Base-by-base conservation (phyloP, 768 basidiomycete genomes). In the Russula griseocarnosa region DNA sequence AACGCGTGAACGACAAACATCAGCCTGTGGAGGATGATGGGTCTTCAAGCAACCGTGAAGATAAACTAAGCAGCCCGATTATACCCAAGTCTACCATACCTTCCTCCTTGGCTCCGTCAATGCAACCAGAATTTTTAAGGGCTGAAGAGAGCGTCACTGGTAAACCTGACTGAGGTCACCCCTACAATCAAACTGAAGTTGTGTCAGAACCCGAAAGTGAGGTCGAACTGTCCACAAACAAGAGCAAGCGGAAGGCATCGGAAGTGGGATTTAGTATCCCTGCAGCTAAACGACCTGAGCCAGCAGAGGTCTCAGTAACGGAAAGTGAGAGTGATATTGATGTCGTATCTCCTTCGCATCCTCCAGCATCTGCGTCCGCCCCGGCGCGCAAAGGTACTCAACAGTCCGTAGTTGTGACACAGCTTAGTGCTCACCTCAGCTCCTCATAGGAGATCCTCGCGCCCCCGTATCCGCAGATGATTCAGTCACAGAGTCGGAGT, bases 401-500 rank as follows among this genome's bases (percentile, higher is more conserved):
- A 18, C 51, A 34, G 44, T 32, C 24, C 36, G 14, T 22, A 47
- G 11, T 60, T 44, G 38, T 60, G 26, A 34, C 52, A 55, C 44
- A 54, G 40, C 24, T 4, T 59, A 14, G 40, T 34, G 24, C 44
- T 61, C 42, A 65, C 20, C 40, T 40, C n/a, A 18, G 13, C 53
- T 44, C 20, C 14, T 46, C 18, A n/a, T 49, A 47, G 67, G 62
- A 11, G 58, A 63, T 5, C 63, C 60, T 16, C 61, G 46, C 59
- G 52, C 32, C 2, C 36, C 16, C 22, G 24, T 30, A 61, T 50
- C 55, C 8, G 13, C n/a, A 70, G 76, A 76, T 36, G 77, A 76
- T 57, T 80, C 81, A 1, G 78, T 73, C 22, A 81, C 82, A 18
- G 81, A 86, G 67, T 73, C 82, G 5, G 79, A 79, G 58, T 75